Evolutionary conservation across 2,329 filamentous ascomycete genomes (phyloP).

Genomic region (Sporothrix luriei): DNA sequence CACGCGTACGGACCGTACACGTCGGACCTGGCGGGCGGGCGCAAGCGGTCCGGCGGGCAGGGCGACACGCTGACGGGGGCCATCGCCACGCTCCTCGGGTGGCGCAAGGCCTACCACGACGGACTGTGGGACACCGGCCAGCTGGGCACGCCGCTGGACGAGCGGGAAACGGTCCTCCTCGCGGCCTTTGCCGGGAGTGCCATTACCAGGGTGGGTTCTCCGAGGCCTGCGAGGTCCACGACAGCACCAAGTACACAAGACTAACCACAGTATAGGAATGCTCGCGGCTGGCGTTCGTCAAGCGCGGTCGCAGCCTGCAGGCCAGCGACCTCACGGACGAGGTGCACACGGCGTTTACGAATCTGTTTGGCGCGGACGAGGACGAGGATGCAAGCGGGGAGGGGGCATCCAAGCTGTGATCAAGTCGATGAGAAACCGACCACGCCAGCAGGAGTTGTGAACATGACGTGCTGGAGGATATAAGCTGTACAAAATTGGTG

Average conservation of each 20-base stretch:
- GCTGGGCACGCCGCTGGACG: conserved; percentile 36
- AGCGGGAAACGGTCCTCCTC: conserved; percentile 65
- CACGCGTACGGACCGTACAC: conserved; percentile 58
- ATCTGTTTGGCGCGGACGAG: conserved; percentile 73
- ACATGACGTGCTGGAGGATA: background rate
- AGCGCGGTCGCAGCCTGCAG: conserved; percentile 84
- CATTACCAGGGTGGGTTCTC: conserved; percentile 71
- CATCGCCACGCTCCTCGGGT: conserved; percentile 84
- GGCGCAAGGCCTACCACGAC: conserved; percentile 84
- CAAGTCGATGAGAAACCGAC: too few relatives aligned
- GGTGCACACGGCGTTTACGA: conserved; percentile 78
- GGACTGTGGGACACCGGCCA: conserved; percentile 70
- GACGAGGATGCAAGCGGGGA: conserved; percentile 38
- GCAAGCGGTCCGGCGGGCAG: conserved; percentile 91
- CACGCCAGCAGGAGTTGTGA: background rate
- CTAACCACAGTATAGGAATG: conserved; percentile 59
- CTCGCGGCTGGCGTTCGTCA: conserved; percentile 81
- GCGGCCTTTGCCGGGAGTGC: conserved; percentile 85
- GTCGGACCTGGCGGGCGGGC: conserved; percentile 76
- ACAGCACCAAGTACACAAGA: background rate
- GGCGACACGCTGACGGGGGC: conserved; percentile 92
- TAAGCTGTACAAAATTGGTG: background rate
- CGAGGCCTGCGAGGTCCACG: background rate
- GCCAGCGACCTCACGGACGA: conserved; percentile 91
- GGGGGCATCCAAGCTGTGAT: conserved; percentile 44